Evolutionary conservation across 2,329 filamentous ascomycete genomes (phyloP).

Genomic region (Fusarium chlamydosporum): DNA sequence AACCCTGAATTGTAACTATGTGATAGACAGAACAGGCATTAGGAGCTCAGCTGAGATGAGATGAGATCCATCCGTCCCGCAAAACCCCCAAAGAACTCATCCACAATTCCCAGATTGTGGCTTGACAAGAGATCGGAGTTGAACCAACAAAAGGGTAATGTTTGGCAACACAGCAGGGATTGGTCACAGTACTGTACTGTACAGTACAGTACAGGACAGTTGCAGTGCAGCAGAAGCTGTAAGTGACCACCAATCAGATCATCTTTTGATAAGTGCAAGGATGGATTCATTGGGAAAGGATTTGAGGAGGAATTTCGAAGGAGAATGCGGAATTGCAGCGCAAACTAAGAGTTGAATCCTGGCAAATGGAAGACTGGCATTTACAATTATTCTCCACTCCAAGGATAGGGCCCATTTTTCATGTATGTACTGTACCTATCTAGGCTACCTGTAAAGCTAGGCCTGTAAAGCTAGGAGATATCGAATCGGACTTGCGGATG

Average conservation of each 20-base stretch:
- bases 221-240: constrained; percentile 11
- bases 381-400: constrained; percentile 11
- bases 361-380: constrained; percentile 14
- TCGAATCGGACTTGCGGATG: not conserved
- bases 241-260: constrained; percentile 8
- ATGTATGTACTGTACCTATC: constrained; percentile 2
- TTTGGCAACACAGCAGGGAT: not conserved
- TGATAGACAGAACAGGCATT: not conserved
- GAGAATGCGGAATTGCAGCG: constrained; percentile 22
- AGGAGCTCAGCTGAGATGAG: constrained; percentile 10
- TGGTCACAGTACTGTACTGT: not conserved
- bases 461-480: constrained; percentile 9
- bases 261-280: not conserved
- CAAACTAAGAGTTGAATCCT: constrained; percentile 4
- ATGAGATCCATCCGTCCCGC: constrained; percentile 11
- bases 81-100: not conserved
- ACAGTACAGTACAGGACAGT: not conserved
- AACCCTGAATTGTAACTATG: constrained; percentile 1
- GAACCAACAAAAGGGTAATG: constrained; percentile 21
- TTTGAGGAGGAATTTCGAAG: not conserved
- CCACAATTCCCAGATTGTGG: constrained; percentile 21
- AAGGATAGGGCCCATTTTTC: not conserved
- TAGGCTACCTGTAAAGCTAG: too few species aligned
- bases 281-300: not conserved
- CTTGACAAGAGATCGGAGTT: constrained; percentile 24